Percentiles rank a stretch among this genome's conserved stretches.
Conservation (phyloP, 2,329 filamentous ascomycete genomes). For the Chrysoporthe deuterocubensis region DNA sequence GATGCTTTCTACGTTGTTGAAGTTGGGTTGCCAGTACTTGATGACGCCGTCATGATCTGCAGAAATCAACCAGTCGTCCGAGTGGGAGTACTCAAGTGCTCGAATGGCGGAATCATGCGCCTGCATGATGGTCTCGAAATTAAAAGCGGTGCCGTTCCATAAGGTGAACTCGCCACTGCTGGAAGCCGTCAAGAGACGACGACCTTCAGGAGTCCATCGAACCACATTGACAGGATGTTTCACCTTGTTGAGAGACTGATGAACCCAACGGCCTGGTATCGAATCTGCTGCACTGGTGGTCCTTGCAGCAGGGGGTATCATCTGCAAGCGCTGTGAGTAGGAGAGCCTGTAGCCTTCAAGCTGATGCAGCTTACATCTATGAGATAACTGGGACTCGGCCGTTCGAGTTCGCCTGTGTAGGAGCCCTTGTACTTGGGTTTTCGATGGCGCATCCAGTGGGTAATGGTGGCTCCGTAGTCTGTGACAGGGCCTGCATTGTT, state of each 20-base stretch:
- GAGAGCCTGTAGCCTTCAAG: not conserved
- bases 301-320: constrained; percentile 82
- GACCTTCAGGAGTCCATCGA: constrained; percentile 94
- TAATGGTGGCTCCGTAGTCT: constrained; percentile 88
- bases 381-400: constrained; percentile 87
- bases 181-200: constrained; percentile 87
- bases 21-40: constrained; percentile 99
- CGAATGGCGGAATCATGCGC: constrained; percentile 89
- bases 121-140: constrained; percentile 99
- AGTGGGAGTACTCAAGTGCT: constrained; percentile 86
- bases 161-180: constrained; percentile 97
- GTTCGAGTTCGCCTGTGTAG: constrained; percentile 75
- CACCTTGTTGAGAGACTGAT: constrained; percentile 98
- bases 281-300: constrained; percentile 78
- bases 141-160: constrained; percentile 99
- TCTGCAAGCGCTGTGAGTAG: constrained; percentile 52
- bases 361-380: constrained; percentile 69
- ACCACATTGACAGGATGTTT: constrained; percentile 98
- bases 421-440: constrained; percentile 74
- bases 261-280: constrained; percentile 91
- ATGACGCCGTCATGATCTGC: constrained; percentile 93
- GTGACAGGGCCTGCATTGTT: constrained; percentile 75
- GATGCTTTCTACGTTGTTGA: constrained; percentile 97
- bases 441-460: constrained; percentile 88
- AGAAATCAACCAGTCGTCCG: constrained; percentile 95